Percentiles rank a stretch among this genome's conserved stretches.
Conservation (phyloP, 1,284 basidiomycete species). For the Takashimella tepidaria region DNA sequence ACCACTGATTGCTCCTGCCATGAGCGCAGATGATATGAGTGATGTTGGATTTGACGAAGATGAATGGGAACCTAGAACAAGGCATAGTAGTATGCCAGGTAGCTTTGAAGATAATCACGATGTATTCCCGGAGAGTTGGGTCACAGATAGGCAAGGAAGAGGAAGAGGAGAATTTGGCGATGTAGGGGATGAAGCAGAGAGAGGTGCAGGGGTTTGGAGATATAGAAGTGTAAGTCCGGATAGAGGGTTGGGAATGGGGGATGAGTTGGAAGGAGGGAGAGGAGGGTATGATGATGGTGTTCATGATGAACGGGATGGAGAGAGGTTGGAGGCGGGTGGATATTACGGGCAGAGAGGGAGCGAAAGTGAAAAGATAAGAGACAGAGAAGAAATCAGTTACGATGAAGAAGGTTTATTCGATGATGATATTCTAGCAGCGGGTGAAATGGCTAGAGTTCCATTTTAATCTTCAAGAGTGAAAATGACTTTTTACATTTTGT, state of each 20-base stretch:
- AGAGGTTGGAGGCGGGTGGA: background rate
- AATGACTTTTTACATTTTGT: constrained; percentile 6
- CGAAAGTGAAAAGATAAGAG: constrained; percentile 6
- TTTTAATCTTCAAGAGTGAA: no score
- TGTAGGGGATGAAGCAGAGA: constrained; percentile 5
- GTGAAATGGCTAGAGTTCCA: constrained; percentile 78
- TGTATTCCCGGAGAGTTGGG: constrained; percentile 27
- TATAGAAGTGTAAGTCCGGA: background rate
- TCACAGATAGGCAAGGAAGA: no score
- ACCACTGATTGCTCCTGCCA: constrained; percentile 41
- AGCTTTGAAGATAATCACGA: constrained; percentile 51
- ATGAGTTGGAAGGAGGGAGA: background rate
- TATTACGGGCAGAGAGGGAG: background rate
- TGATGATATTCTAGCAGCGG: constrained; percentile 71
- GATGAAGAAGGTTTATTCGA: constrained; percentile 54
- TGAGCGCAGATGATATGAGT: constrained; percentile 35
- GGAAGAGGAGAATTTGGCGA: constrained; percentile 1
- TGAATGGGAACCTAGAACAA: constrained; percentile 61
- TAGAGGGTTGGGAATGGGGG: background rate
- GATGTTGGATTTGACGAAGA: constrained; percentile 23
- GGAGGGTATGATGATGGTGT: background rate
- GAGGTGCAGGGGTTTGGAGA: background rate
- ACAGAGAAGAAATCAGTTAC: no score
- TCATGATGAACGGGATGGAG: background rate
- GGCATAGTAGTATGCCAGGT: constrained; percentile 76